Evolutionary conservation across 2,329 filamentous ascomycete genomes (phyloP).

Genomic region (Neofusicoccum sp.): DNA sequence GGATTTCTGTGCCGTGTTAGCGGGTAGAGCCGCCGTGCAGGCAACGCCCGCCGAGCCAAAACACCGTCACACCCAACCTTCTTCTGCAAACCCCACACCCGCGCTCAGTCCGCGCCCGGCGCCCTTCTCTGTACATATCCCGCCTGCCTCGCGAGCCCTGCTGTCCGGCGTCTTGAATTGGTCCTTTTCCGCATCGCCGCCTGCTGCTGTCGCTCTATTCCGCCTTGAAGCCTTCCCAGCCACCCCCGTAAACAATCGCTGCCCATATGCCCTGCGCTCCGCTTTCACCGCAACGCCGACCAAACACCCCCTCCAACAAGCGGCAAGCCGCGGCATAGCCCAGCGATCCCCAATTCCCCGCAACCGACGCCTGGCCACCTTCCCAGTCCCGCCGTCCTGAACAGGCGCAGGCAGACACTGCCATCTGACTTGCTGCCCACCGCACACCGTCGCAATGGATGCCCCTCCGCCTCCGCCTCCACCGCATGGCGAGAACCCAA

Average conservation of each 20-base stretch:
- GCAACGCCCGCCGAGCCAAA: neutral
- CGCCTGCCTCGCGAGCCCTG: neutral
- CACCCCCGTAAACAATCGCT: constrained; percentile 13
- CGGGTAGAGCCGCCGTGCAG: constrained; percentile 15
- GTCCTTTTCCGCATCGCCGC: neutral
- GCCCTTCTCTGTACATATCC: neutral
- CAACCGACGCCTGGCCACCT: neutral
- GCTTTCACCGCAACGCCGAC: constrained; percentile 10
- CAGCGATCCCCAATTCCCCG: neutral
- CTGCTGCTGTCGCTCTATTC: neutral
- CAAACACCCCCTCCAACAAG: neutral
- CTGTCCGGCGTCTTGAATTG: neutral
- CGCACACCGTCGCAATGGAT: constrained; percentile 30
- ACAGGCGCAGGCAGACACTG: constrained; percentile 7
- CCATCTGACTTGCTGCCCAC: constrained; percentile 14
- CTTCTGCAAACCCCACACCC: neutral
- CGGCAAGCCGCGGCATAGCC: neutral
- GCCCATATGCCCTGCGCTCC: constrained; percentile 8
- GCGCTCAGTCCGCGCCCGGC: neutral
- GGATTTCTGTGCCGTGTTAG: constrained; percentile 1
- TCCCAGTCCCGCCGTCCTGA: neutral
- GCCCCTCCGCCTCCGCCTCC: constrained; percentile 72
- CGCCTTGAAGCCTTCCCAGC: neutral
- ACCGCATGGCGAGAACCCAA: constrained; percentile 77
- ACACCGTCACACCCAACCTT: constrained; percentile 5